Evolutionary conservation across 495 filamentous ascomycete genomes (phyloP).

Genomic region (Podospora sp.): DNA sequence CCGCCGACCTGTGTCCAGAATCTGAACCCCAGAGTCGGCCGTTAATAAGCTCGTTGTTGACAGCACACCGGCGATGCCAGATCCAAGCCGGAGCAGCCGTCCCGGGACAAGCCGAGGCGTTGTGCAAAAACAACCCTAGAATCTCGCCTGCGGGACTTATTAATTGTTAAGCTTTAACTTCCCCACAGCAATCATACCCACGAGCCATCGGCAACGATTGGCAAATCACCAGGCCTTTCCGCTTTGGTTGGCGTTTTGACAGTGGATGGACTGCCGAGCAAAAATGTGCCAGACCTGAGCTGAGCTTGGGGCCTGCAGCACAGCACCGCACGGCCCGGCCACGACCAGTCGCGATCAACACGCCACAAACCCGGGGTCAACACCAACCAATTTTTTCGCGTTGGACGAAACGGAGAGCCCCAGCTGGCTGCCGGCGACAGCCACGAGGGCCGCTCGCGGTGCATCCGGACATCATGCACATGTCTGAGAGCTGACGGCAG

Average conservation of each 20-base stretch:
- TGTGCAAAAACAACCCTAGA: neutral
- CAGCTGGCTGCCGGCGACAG: conserved; percentile 5
- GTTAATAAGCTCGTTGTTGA: neutral
- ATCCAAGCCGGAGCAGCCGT: neutral
- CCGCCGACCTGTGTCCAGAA: neutral
- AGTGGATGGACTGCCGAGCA: neutral
- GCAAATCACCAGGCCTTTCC: conserved; percentile 11
- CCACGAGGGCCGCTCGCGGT: neutral
- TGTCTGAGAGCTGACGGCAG: neutral
- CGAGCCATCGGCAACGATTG: conserved; percentile 20
- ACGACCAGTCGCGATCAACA: conserved; percentile 9
- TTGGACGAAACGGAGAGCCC: conserved; percentile 10
- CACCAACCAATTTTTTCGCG: neutral
- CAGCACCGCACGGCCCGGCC: neutral
- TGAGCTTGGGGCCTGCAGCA: neutral
- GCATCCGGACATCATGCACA: neutral
- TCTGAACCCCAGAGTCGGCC: neutral
- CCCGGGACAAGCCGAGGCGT: neutral
- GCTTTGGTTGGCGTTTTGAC: neutral
- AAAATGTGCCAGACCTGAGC: neutral
- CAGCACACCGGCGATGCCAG: neutral
- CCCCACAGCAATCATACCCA: neutral
- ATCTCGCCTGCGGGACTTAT: neutral
- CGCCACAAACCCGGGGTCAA: conserved; percentile 1
- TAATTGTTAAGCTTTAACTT: conserved; percentile 10